Conservation (phyloP, 768 basidiomycete genomes). For the Boletus pseudo-olivaceus region DNA sequence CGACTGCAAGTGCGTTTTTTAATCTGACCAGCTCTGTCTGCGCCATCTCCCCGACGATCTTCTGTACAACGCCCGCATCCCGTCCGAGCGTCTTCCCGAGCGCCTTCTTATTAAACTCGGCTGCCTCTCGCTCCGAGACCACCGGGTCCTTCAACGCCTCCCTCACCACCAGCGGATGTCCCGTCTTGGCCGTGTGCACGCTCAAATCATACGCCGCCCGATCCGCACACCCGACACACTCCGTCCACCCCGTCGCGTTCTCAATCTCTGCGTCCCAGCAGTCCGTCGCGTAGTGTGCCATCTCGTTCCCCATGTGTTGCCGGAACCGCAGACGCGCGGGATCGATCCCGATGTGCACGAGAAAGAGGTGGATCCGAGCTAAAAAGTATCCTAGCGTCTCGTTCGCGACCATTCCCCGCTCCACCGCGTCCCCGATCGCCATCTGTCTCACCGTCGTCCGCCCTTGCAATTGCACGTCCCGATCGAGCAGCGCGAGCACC, state of each 20-base stretch:
- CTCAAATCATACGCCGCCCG: slow-evolving; percentile 94
- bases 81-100: slow-evolving; percentile 88
- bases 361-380: slow-evolving; percentile 86
- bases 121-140: slow-evolving; percentile 72
- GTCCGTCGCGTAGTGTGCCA: slow-evolving; percentile 99
- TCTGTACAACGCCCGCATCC: slow-evolving; percentile 67
- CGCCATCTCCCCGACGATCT: slow-evolving; percentile 60
- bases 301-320: slow-evolving; percentile 98
- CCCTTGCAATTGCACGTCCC: slow-evolving; percentile 78
- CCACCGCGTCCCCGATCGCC: slow-evolving; percentile 87
- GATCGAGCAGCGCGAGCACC: slow-evolving; percentile 73
- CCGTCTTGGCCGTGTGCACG: slow-evolving; percentile 84
- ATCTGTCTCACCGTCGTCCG: slow-evolving; percentile 59
- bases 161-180: slow-evolving; percentile 80
- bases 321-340: slow-evolving; percentile 82
- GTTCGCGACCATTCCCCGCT: slow-evolving; percentile 84
- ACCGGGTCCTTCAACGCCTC: slow-evolving; percentile 84
- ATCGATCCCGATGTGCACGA: slow-evolving; percentile 88
- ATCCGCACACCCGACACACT: slow-evolving; percentile 99
- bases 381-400: slow-evolving; percentile 98
- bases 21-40: slow-evolving; percentile 62
- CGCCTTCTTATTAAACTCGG: slow-evolving; percentile 82
- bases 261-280: slow-evolving; percentile 99
- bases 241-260: slow-evolving; percentile 85
- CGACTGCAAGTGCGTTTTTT: slow-evolving; percentile 69